Evolutionary conservation across 306 rosid species (phyloP), one percentile per base, ranked within the genome.

Genomic region (Begonia fuchsioides): DNA sequence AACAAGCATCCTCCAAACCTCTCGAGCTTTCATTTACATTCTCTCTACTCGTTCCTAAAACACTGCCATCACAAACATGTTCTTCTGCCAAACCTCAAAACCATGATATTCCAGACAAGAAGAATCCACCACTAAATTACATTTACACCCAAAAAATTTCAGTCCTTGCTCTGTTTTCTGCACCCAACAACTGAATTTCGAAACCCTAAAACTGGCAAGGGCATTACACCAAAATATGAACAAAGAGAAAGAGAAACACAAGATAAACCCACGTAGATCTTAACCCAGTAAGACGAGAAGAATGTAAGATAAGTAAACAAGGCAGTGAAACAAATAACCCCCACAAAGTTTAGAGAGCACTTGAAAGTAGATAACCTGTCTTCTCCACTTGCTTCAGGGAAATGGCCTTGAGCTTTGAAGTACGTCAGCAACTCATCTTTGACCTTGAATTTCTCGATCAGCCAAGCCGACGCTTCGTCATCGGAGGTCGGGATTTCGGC

Each of bases 231-330:
- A 62, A 61, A 76, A 63, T 70, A 49, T 3, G 96, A 82, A 32
- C 87, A 87, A 17, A 55, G 52, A 63, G 86, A 56, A 73, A 92
- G 98, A 71, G 79, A 85, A 51, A 67, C 70, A 75, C 94, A 82
- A n/a, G 94, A 73, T 38, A 82, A 61, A 52, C 62, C 72, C 39
- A 77, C 80, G 55, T 92, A 92, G 32, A 71, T 38, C 79, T 69
- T 92, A 67, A 72, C 82, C 85, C 87, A 80, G 56, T 71, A 53
- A 60, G 62, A 57, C 66, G 96, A 75, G 49, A 65, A 84, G 48
- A 92, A 61, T 1, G 93, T 80, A 26, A 82, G 75, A 68, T 79
- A 69, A 39, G 59, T 17, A 63, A 85, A 70, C 38, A 77, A 1
- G 59, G 60, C 77, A 32, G 96, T 82, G 54, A 75, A 67, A 56